phyloP scores from a whole-genome alignment of 1,139 yeast genomes.

The Spencermartinsiella ligniputridi region DNA sequence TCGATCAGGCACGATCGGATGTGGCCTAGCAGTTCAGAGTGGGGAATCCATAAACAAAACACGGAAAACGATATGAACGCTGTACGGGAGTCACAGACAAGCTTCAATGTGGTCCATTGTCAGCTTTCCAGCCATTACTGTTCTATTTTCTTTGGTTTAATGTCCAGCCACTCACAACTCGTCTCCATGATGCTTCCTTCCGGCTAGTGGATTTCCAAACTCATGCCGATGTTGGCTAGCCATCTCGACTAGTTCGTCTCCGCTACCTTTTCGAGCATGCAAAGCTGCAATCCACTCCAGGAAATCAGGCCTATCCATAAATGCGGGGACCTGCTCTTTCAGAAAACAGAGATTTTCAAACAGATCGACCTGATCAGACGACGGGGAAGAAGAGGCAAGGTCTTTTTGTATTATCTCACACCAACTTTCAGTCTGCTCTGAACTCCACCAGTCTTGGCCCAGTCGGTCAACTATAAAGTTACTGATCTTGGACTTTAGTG shows the following conservation, averaged over 20 bases:
- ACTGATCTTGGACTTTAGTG: slow-evolving; percentile 13
- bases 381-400: background rate
- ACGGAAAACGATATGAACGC: too few species aligned
- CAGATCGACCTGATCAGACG: slow-evolving; percentile 6
- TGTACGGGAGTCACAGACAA: too few species aligned
- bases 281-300: slow-evolving; percentile 61
- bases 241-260: slow-evolving; percentile 38
- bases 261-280: slow-evolving; percentile 27
- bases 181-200: slow-evolving; percentile 40
- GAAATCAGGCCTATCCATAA: slow-evolving; percentile 32
- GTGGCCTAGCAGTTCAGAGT: too few species aligned
- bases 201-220: slow-evolving; percentile 77
- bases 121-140: too few species aligned
- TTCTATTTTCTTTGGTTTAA: too few species aligned
- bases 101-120: too few species aligned
- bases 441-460: slow-evolving; percentile 20
- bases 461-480: slow-evolving; percentile 15
- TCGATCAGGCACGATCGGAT: too few species aligned
- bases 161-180: too few species aligned
- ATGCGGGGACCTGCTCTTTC: slow-evolving; percentile 18
- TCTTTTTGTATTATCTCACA: background rate
- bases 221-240: slow-evolving; percentile 56
- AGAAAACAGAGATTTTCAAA: slow-evolving; percentile 27
- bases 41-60: too few species aligned
- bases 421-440: slow-evolving; percentile 1